Percentiles rank a stretch among this genome's conserved stretches.
Conservation (phyloP, 148 eudicot genomes). For the Tetragonia tetragonoides region DNA sequence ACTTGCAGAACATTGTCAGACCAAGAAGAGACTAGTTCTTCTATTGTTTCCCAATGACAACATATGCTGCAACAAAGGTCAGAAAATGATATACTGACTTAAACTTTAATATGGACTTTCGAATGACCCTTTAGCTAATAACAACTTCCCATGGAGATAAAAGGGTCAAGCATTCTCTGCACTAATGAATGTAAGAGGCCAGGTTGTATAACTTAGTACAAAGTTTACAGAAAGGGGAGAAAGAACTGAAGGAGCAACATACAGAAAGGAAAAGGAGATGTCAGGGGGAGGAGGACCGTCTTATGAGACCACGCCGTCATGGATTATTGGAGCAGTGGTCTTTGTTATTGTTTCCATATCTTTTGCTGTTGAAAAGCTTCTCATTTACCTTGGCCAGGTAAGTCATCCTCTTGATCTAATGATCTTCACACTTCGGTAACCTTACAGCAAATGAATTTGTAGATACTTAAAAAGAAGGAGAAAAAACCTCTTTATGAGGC, state of each 20-base stretch:
- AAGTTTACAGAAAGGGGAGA: neutral
- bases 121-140: too few relatives aligned
- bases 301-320: constrained; percentile 32
- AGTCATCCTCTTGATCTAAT: neutral
- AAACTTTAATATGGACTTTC: too few relatives aligned
- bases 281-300: constrained; percentile 29
- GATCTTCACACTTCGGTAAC: neutral
- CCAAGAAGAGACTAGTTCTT: neutral
- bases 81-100: too few relatives aligned
- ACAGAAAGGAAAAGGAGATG: neutral
- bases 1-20: neutral
- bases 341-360: constrained; percentile 29
- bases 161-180: neutral
- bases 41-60: neutral
- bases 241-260: neutral
- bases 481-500: constrained; percentile 31
- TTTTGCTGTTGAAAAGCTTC: constrained; percentile 24
- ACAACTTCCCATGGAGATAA: neutral
- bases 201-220: neutral
- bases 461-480: constrained; percentile 22
- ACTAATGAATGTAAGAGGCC: neutral
- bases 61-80: neutral
- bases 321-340: constrained; percentile 31
- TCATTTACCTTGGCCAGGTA: constrained; percentile 24
- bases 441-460: neutral